Evolutionary conservation across 306 rosid genomes (phyloP).

Genomic region (Medicago lupulina): DNA sequence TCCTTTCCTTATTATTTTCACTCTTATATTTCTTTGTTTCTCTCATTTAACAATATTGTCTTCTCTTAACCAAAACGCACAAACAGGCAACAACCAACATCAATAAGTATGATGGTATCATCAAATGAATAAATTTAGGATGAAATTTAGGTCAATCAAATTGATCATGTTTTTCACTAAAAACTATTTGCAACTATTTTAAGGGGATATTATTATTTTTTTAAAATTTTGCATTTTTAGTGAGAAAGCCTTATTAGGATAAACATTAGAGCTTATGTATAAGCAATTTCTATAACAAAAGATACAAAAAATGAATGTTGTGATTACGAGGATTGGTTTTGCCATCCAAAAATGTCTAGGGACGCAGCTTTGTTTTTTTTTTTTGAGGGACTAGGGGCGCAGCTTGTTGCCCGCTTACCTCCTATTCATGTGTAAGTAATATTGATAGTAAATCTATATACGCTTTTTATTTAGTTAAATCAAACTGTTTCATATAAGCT

Average conservation of each 20-base stretch:
- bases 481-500: neutral
- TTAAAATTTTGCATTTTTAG: neutral
- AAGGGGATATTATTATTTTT: neutral
- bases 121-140: neutral
- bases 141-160: neutral
- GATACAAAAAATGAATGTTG: too few relatives aligned
- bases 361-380: too few relatives aligned
- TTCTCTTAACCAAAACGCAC: neutral
- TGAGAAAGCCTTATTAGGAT: neutral
- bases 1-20: neutral
- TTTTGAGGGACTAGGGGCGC: too few relatives aligned
- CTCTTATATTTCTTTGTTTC: neutral
- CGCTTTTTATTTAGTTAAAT: too few relatives aligned
- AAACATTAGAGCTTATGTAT: neutral
- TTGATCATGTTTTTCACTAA: neutral
- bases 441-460: too few relatives aligned
- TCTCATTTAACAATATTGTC: neutral
- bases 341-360: too few relatives aligned
- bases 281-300: neutral
- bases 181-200: too few relatives aligned
- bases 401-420: too few relatives aligned
- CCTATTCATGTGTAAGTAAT: too few relatives aligned
- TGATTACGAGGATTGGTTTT: too few relatives aligned
- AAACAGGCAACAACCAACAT: neutral
- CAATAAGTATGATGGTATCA: neutral